phyloP scores from a whole-genome alignment of 257 asterid species.

The Petunia axillaris region DNA sequence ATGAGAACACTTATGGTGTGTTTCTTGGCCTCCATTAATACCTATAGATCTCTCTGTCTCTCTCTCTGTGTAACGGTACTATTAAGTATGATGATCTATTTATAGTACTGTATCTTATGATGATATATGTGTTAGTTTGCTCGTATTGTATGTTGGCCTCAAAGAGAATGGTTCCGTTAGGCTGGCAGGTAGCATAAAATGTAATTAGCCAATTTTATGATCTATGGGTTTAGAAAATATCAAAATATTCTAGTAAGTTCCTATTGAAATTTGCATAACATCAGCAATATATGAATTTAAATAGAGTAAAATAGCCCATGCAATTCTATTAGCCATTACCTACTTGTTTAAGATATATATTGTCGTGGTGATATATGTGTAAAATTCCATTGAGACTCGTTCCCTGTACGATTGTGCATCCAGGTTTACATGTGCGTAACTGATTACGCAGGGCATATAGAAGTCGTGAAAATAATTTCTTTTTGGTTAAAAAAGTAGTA shows the following conservation, averaged over 20 bases:
- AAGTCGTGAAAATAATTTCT: neutral
- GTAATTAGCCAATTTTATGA: no score
- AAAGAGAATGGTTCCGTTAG: no score
- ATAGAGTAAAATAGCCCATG: no score
- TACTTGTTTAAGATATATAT: no score
- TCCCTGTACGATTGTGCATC: neutral
- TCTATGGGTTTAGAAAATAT: no score
- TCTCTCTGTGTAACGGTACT: neutral
- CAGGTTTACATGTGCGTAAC: neutral
- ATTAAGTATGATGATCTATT: neutral
- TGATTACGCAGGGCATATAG: neutral
- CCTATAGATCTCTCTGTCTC: neutral
- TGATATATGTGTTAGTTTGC: neutral
- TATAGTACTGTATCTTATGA: neutral
- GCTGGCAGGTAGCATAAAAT: no score
- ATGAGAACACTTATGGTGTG: neutral
- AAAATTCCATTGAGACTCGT: neutral
- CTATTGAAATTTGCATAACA: no score
- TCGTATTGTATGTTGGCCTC: neutral
- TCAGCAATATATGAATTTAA: no score
- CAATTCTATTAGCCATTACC: no score
- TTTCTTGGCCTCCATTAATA: slow-evolving; percentile 24
- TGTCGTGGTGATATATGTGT: no score
- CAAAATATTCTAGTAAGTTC: no score
- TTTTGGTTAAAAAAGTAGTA: no score